Base-by-base conservation (phyloP, 805 yeast species). In the Martiniozyma abietophila region DNA sequence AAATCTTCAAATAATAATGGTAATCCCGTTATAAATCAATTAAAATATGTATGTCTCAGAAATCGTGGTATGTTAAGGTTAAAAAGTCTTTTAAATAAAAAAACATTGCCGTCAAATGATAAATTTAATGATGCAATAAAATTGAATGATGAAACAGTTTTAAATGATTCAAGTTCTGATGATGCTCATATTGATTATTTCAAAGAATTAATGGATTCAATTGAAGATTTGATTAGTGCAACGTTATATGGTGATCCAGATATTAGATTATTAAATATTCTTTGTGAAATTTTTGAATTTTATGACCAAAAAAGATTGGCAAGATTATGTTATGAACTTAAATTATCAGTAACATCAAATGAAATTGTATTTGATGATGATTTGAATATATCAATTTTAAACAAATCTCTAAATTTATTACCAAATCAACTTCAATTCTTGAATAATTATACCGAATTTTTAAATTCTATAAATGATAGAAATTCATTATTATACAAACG, bases 1-100 rank as follows among this genome's bases (percentile, higher is more conserved):
- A 63, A 57, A 7, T 56, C 65, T 5, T 62, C 57, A 6, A 56
- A 62, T 32, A 33, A 51, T 3, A 61, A 64, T 14, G 48, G 69
- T 5, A 50, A 49, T 74, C 89, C 94, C 1, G 74, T 81, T 2
- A 69, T 88, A 17, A 76, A 79, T 44, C 69, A 76, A 8, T 62
- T 92, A 22, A 68, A 94, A 33, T 86, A 82, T 49, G 61, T 92
- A 45, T 79, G 80, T 1, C 75, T 76, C 50, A 69, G 96, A 44
- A 92, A 89, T 50, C 61, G 94, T 38, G 96, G 95, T 0, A 67
- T 84, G 46, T 65, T 84, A 21, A 69, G 75, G 40, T 66, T 81
- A 18, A 61, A 66, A 5, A 38, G 40, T 18, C 19, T 42, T 5
- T 12, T 42, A 20, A 36, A 29, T 23, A 27, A 20, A 14, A 17